Evolutionary conservation across 441 rosid species (phyloP), one percentile per base, ranked within the genome.

Genomic region (Capsella rubella): DNA sequence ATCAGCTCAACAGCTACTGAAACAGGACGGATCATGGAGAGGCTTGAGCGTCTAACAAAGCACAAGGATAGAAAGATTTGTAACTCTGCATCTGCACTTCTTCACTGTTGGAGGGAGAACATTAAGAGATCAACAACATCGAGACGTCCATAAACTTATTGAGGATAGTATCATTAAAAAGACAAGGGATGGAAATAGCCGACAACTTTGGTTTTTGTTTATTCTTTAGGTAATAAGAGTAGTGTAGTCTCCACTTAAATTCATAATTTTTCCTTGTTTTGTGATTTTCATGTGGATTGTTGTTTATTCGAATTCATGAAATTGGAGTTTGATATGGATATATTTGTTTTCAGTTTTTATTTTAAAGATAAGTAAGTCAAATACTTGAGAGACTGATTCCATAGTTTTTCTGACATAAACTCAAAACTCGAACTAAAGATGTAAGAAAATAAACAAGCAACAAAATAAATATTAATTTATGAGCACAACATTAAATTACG

Each of bases 61-160:
- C 73, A 74, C 49, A 74, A 67, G 25, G 63, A 52, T 18, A 40
- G 73, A 8, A 59, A 67, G 16, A 60, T 74, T 5, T 67, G 68
- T 31, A 51, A 51, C 1, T 18, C 69, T 0, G 78, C 78, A 50
- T 4, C 32, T 10, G 2, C 49, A 0, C 73, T 67, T 51, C 29
- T 67, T 50, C 56, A 49, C 6, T 67, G 40, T 14, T 74, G 69
- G 78, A 67, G 63, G 0, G 32, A 59, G 69, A 67, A 46, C 39
- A 74, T 67, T 5, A 43, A 7, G 25, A 21, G 62, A 66, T 47
- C 72, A 64, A 25, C 32, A 64, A 64, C 57, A 8, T 1, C 1
- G 21, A 49, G 32, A 45, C 12, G 45, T 40, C 5, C 1, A 5
- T 40, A 40, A 64, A 29, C 54, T 47, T 18, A 42, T 21, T 21